A percentile compares a stretch with the other conserved stretches of the same genome.
Evolutionary conservation across 768 basidiomycete species (phyloP).

Genomic region (Pisolithus orientalis): DNA sequence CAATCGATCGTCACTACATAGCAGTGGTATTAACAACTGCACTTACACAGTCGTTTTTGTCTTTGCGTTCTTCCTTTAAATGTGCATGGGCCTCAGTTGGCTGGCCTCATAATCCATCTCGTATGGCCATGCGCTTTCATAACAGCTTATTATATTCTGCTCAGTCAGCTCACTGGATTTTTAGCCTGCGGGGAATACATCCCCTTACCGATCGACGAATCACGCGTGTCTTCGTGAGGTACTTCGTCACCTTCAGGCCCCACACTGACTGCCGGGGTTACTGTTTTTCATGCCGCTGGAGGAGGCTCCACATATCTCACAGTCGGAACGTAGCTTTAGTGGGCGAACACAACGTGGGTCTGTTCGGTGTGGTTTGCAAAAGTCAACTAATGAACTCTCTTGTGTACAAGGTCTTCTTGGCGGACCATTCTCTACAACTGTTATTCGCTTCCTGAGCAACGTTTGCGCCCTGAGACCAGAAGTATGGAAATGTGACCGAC

Average conservation of each 20-base stretch:
- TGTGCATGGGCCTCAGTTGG: neutral
- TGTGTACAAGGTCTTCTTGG: conserved; percentile 44
- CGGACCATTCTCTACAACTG: conserved; percentile 51
- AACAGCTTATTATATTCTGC: conserved; percentile 59
- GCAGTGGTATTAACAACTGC: conserved; percentile 35
- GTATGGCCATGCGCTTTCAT: conserved; percentile 68
- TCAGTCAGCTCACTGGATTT: conserved; percentile 52
- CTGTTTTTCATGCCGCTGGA: conserved; percentile 36
- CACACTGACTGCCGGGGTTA: neutral
- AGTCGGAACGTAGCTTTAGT: conserved; percentile 17
- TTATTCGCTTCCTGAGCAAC: conserved; percentile 41
- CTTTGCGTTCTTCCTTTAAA: conserved; percentile 43
- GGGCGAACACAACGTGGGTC: conserved; percentile 34
- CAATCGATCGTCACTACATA: neutral
- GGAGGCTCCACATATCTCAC: conserved; percentile 9
- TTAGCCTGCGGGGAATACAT: conserved; percentile 44
- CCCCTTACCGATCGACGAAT: conserved; percentile 42
- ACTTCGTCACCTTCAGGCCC: neutral
- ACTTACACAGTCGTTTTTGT: conserved; percentile 38
- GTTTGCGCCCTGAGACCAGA: conserved; percentile 36
- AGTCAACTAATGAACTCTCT: conserved; percentile 32
- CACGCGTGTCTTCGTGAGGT: conserved; percentile 49
- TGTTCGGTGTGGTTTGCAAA: neutral
- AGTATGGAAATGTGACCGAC: conserved; percentile 35
- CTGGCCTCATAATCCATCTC: conserved; percentile 15